A percentile compares a stretch with the other conserved stretches of the same genome.
Evolutionary conservation across 139 green algal genomes (phyloP).

Genomic region (Chlorella sp.): DNA sequence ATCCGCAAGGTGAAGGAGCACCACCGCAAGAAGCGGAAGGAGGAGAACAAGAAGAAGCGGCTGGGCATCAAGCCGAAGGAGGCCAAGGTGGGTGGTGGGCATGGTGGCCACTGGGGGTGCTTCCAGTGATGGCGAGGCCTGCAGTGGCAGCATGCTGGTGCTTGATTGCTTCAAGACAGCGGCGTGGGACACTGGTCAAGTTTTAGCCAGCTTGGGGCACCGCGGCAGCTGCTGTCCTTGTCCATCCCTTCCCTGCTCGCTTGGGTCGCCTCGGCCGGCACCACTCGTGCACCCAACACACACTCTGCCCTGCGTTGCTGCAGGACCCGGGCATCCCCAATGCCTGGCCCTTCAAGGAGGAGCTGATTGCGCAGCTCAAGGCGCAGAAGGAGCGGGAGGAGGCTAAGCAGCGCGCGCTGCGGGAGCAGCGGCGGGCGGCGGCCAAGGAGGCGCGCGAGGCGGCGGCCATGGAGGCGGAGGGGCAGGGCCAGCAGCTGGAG

Average conservation of each 20-base stretch:
- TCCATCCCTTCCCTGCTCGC: too few species aligned
- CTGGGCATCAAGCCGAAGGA: constrained; percentile 64
- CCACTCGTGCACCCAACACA: too few species aligned
- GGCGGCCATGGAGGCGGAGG: constrained; percentile 41
- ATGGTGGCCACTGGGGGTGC: too few species aligned
- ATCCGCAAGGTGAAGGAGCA: constrained; percentile 73
- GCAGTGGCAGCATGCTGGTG: too few species aligned
- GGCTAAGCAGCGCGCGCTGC: constrained; percentile 56
- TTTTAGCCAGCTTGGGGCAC: too few species aligned
- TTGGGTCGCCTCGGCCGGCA: too few species aligned
- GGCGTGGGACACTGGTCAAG: too few species aligned
- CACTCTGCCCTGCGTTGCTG: too few species aligned
- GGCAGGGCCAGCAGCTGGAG: constrained; percentile 56
- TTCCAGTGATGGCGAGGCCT: too few species aligned
- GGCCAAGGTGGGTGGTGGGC: constrained; percentile 55
- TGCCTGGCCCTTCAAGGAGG: constrained; percentile 95
- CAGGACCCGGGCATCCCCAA: constrained; percentile 92
- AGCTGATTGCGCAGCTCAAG: constrained; percentile 90
- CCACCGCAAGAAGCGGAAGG: constrained; percentile 72
- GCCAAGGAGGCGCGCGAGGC: not conserved
- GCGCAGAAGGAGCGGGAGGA: constrained; percentile 77
- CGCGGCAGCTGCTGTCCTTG: too few species aligned
- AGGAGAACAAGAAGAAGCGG: constrained; percentile 73
- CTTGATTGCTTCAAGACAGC: too few species aligned
- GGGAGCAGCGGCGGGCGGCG: not conserved